Conservation (phyloP, 1,284 basidiomycete species). For the Boletellus deceptivus region DNA sequence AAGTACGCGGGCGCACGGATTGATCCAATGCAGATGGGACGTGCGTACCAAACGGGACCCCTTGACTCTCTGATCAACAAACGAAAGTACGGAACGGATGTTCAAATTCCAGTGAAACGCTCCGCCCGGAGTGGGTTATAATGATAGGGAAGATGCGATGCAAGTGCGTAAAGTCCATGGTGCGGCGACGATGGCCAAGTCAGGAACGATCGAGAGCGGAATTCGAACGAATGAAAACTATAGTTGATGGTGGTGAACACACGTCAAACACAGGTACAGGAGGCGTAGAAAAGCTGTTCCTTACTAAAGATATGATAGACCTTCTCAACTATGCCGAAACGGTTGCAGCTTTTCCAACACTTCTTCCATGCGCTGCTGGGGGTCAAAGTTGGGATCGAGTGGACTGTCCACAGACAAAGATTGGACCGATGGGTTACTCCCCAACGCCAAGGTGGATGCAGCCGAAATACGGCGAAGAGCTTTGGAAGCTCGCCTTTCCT, state of each 20-base stretch:
- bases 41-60: constrained; percentile 1
- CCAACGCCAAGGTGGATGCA: constrained; percentile 24
- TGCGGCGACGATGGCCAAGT: constrained; percentile 10
- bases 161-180: constrained; percentile 24
- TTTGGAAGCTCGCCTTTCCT: constrained; percentile 36
- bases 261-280: neutral
- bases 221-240: constrained; percentile 14
- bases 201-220: constrained; percentile 13
- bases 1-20: constrained; percentile 10
- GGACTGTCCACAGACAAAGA: constrained; percentile 21
- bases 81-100: constrained; percentile 16
- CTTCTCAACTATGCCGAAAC: constrained; percentile 30
- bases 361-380: constrained; percentile 37
- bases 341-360: constrained; percentile 39
- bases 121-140: constrained; percentile 14
- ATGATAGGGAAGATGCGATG: constrained; percentile 26
- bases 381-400: constrained; percentile 35
- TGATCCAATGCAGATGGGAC: constrained; percentile 16
- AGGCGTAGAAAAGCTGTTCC: neutral
- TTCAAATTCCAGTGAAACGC: constrained; percentile 31
- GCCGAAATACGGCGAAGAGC: constrained; percentile 38
- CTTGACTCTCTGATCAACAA: constrained; percentile 15
- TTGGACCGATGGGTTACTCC: constrained; percentile 19
- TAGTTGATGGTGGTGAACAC: constrained; percentile 10
- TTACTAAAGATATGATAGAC: constrained; percentile 14